Evolutionary conservation across 805 yeast genomes (phyloP), one percentile per base, ranked within the genome.

Genomic region (Kregervanrija delftensis): DNA sequence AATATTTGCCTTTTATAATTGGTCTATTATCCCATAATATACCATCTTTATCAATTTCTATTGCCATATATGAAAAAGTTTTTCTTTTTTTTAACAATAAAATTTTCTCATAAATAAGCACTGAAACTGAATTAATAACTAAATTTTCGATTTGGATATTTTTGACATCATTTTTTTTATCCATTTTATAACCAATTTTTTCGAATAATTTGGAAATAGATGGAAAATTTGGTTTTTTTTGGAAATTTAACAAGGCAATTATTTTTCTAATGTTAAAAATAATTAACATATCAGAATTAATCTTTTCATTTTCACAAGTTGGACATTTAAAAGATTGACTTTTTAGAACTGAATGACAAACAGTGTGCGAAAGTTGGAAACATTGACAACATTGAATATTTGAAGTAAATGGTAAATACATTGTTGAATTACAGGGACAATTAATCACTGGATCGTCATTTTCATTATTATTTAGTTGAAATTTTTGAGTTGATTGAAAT

Each of bases 201-300:
- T 15, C 12, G 36, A 17, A 1, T 45, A 30, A 8, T 43, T 31
- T 34, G 33, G 42, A 6, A 50, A 38, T 6, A 47, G 46, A 28
- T 37, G 36, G n/a, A 49, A 10, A 11, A 30, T 30, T 12, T 31
- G 37, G 6, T 39, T 39, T 14, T 37, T 39, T 17, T 36, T 45
- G 8, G 28, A 11, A 22, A 33, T 46, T 40, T 6, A 45, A 41
- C 39, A 40, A 47, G 1, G 37, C 34, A 2, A 53, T 43, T 5
- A 57, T 28, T 41, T 57, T 58, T 38, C 62, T 51, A 5, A 54
- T 49, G n/a, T 40, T 50, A 16, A 54, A 45, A 12, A 58, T 30
- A 14, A 55, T 49, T 11, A 40, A 13, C n/a, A 52, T 34, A 22
- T 51, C 56, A 30, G 48, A 32, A 40, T 44, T 43, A 3, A 46